Conservation (phyloP, 768 basidiomycete species). For the Suillus clintonianus region DNA sequence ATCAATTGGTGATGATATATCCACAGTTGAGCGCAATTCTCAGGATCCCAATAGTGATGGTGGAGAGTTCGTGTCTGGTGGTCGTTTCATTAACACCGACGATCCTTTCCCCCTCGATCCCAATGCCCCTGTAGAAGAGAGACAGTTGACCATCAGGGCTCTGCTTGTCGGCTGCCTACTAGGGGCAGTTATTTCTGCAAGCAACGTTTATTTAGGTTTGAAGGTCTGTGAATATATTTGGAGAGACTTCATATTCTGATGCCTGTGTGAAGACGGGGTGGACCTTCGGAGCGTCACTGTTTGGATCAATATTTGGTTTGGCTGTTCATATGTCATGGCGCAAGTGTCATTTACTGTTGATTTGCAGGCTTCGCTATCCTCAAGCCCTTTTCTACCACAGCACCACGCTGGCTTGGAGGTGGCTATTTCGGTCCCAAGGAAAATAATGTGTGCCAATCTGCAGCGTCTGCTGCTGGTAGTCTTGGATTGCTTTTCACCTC, state of each 20-base stretch:
- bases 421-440: slow-evolving; percentile 68
- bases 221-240: slow-evolving; percentile 34
- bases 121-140: slow-evolving; percentile 43
- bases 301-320: slow-evolving; percentile 37
- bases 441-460: slow-evolving; percentile 35
- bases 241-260: not conserved
- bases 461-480: slow-evolving; percentile 49
- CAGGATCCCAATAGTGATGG: slow-evolving; percentile 4
- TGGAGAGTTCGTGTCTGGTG: not conserved
- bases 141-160: slow-evolving; percentile 44
- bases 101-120: slow-evolving; percentile 58
- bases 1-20: slow-evolving; percentile 12
- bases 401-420: slow-evolving; percentile 47
- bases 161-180: slow-evolving; percentile 52
- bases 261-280: slow-evolving; percentile 47
- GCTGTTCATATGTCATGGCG: not conserved
- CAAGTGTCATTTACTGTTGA: slow-evolving; percentile 41
- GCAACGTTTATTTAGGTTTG: slow-evolving; percentile 67
- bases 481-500: slow-evolving; percentile 61
- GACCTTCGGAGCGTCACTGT: slow-evolving; percentile 64
- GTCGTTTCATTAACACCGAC: slow-evolving; percentile 8
- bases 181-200: slow-evolving; percentile 58
- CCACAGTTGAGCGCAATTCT: not conserved
- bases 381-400: slow-evolving; percentile 51
- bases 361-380: slow-evolving; percentile 48